A percentile compares a stretch with the other conserved stretches of the same genome.
Evolutionary conservation across 1,139 yeast genomes (phyloP).

Genomic region (Hansenula sp.): DNA sequence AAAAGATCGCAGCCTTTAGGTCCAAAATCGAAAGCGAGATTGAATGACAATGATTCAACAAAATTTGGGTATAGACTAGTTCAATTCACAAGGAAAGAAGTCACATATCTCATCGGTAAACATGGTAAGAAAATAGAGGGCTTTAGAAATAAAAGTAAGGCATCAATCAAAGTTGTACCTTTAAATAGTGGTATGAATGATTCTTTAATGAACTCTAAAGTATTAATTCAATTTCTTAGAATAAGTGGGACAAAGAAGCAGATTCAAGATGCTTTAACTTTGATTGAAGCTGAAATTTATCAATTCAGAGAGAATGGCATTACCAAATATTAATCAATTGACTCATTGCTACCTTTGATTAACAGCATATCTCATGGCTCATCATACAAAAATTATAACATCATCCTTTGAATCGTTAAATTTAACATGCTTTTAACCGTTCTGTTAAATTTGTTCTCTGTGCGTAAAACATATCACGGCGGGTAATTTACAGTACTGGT

Average conservation of each 20-base stretch:
- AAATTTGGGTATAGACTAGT: slow-evolving; percentile 13
- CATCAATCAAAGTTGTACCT: slow-evolving; percentile 30
- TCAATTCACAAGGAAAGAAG: slow-evolving; percentile 24
- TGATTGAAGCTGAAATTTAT: slow-evolving; percentile 23
- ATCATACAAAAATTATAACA: too few species aligned
- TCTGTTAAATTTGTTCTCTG: not conserved
- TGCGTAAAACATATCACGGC: slow-evolving; percentile 11
- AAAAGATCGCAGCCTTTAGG: too few species aligned
- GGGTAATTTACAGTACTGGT: slow-evolving; percentile 10
- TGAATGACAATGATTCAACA: not conserved
- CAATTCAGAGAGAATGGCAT: slow-evolving; percentile 14
- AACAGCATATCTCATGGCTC: not conserved
- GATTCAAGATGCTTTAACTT: slow-evolving; percentile 21
- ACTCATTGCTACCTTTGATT: not conserved
- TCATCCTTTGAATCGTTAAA: too few species aligned
- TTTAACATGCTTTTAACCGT: not conserved
- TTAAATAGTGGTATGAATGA: slow-evolving; percentile 13
- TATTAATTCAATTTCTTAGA: slow-evolving; percentile 23
- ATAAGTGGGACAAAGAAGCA: slow-evolving; percentile 25
- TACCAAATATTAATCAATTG: not conserved
- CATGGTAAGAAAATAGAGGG: slow-evolving; percentile 26
- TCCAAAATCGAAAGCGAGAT: not conserved
- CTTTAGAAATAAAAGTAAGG: slow-evolving; percentile 23
- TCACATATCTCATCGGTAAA: slow-evolving; percentile 30
- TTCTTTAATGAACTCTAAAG: slow-evolving; percentile 7